These are phyloP conservation scores for Candida golubevii DNA, from an alignment of 805 yeast genomes.

Conservation along the genomic window DNA sequence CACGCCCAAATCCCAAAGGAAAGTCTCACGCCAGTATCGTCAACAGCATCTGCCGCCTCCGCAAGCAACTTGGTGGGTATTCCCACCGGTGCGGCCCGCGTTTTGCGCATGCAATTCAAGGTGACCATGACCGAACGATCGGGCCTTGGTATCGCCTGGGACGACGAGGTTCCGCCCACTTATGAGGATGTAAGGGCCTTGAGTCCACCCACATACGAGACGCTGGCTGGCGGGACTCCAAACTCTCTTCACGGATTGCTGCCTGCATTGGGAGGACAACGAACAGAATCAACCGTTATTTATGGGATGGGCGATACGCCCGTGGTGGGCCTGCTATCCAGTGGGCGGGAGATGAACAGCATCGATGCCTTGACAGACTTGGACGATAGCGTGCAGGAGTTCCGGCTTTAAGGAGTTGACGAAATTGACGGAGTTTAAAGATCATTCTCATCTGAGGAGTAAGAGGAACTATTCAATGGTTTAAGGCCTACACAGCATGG, in stretches of 20 bases:
- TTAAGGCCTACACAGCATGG: no score
- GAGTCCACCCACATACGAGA: conserved; percentile 81
- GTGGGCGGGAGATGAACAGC: conserved; percentile 11
- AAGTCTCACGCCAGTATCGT: conserved; percentile 25
- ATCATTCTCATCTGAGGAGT: not conserved
- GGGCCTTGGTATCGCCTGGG: conserved; percentile 97
- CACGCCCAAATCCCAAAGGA: conserved; percentile 5
- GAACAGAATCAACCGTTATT: conserved; percentile 32
- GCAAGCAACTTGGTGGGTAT: conserved; percentile 44
- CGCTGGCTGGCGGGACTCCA: conserved; percentile 29
- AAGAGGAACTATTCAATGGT: not conserved
- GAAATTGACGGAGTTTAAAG: not conserved
- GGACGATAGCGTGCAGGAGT: conserved; percentile 33
- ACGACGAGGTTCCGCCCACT: conserved; percentile 97
- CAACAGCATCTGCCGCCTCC: conserved; percentile 17
- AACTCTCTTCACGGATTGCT: conserved; percentile 31
- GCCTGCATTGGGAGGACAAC: conserved; percentile 12
- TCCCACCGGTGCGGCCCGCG: conserved; percentile 94
- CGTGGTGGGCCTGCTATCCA: conserved; percentile 20
- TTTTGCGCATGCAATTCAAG: conserved; percentile 90
- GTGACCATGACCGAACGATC: conserved; percentile 81
- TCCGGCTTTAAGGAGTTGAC: conserved; percentile 17
- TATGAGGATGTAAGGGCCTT: conserved; percentile 79
- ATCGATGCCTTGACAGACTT: conserved; percentile 28
- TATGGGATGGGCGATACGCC: conserved; percentile 46